Percentiles rank a stretch among this genome's conserved stretches.
Conservation (phyloP, 192 early-diverging fungal species). For the Backusella circina region DNA sequence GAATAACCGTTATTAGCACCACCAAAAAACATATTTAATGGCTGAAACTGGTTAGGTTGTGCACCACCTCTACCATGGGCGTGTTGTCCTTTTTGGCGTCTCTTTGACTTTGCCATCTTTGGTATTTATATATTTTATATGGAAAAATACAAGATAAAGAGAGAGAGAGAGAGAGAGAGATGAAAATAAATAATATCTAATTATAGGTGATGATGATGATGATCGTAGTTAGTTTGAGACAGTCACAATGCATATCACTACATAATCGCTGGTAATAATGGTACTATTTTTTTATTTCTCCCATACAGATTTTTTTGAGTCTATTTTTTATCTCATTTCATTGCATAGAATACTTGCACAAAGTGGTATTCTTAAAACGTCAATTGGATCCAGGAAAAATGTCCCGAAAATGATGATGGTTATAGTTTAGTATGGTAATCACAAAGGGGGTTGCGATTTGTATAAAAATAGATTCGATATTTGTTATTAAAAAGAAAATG, state of each 20-base stretch:
- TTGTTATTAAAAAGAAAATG: no score
- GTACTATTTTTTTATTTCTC: no score
- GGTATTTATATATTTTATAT: neutral
- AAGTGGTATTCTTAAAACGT: neutral
- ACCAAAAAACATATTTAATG: constrained; percentile 3
- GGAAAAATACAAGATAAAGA: neutral
- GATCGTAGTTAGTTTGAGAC: neutral
- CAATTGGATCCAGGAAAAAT: neutral
- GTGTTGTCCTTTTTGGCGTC: neutral
- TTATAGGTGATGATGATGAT: neutral
- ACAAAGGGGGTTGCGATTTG: no score
- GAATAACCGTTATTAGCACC: neutral
- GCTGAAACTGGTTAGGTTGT: neutral
- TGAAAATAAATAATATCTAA: neutral
- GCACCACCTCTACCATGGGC: neutral
- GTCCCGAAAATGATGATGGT: neutral
- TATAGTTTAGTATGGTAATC: neutral
- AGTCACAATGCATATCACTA: neutral
- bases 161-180: neutral
- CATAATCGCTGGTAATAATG: no score
- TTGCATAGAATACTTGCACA: no score
- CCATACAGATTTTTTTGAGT: no score
- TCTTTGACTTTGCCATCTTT: constrained; percentile 13
- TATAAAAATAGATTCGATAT: no score
- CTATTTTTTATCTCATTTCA: no score